Conservation (phyloP, 164 flowering plant genomes). For the Sextonia rubra region DNA sequence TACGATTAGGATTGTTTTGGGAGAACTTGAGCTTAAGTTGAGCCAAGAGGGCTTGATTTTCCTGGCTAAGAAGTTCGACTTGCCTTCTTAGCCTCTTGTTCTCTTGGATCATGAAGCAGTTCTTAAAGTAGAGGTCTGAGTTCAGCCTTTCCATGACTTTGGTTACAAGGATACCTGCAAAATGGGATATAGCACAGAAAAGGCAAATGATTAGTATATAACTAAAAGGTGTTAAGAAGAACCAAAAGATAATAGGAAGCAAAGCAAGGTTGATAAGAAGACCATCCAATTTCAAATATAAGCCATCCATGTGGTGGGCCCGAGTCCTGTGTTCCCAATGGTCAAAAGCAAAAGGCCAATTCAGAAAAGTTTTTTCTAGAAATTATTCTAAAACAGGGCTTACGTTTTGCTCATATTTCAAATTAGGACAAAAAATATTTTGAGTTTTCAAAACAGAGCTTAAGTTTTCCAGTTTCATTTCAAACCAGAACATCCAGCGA, state of each 20-base stretch:
- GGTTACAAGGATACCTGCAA: neutral
- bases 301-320: neutral
- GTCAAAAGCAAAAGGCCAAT: neutral
- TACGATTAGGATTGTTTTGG: constrained; percentile 12
- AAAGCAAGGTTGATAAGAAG: neutral
- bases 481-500: too few relatives aligned
- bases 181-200: neutral
- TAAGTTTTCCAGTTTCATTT: too few relatives aligned
- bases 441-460: too few relatives aligned
- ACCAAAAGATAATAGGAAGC: neutral
- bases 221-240: neutral
- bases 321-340: neutral
- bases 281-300: neutral
- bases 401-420: too few relatives aligned
- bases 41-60: constrained; percentile 48
- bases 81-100: constrained; percentile 57
- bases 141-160: constrained; percentile 50
- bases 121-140: constrained; percentile 46
- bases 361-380: too few relatives aligned
- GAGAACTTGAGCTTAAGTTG: constrained; percentile 33
- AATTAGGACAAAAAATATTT: too few relatives aligned
- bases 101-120: constrained; percentile 48
- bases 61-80: constrained; percentile 48
- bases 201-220: too few relatives aligned
- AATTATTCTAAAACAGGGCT: too few relatives aligned